phyloP scores from a whole-genome alignment of 495 filamentous ascomycete genomes.

The Hypoxylon lenormandii region DNA sequence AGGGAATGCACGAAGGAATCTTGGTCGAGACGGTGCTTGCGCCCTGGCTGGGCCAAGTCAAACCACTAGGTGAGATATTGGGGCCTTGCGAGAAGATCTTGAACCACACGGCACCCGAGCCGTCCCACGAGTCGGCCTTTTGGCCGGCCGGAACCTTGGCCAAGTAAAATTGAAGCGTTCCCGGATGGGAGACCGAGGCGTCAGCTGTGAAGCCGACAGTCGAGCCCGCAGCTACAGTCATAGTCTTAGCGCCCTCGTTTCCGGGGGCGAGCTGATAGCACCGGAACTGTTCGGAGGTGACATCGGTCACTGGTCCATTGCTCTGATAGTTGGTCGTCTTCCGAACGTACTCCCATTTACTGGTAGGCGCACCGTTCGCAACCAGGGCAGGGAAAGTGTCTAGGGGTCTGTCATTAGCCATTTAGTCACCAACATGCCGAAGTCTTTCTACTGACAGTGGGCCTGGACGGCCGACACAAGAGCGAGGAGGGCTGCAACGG shows the following conservation, averaged over 20 bases:
- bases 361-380: conserved; percentile 40
- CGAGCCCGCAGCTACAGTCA: conserved; percentile 57
- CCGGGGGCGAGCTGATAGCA: conserved; percentile 56
- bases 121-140: conserved; percentile 60
- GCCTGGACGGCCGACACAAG: conserved; percentile 45
- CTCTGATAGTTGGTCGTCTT: conserved; percentile 57
- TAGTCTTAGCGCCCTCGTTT: conserved; percentile 53
- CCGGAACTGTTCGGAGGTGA: conserved; percentile 59
- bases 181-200: conserved; percentile 57
- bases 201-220: conserved; percentile 59
- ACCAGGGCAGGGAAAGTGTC: conserved; percentile 52
- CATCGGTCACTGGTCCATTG: conserved; percentile 59
- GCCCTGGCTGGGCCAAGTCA: conserved; percentile 57
- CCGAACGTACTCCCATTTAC: conserved; percentile 54
- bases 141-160: conserved; percentile 59
- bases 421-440: background rate
- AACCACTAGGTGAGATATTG: conserved; percentile 47
- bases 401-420: conserved; percentile 26
- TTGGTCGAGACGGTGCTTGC: conserved; percentile 55
- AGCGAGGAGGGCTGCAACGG: conserved; percentile 37
- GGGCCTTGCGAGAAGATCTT: conserved; percentile 62
- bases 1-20: conserved; percentile 62
- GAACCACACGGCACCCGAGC: conserved; percentile 60
- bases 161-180: conserved; percentile 58
- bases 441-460: conserved; percentile 40